A percentile compares a stretch with the other conserved stretches of the same genome.
Evolutionary conservation across 2,329 filamentous ascomycete genomes (phyloP).

Genomic region (Colletotrichum lindemuthianum): DNA sequence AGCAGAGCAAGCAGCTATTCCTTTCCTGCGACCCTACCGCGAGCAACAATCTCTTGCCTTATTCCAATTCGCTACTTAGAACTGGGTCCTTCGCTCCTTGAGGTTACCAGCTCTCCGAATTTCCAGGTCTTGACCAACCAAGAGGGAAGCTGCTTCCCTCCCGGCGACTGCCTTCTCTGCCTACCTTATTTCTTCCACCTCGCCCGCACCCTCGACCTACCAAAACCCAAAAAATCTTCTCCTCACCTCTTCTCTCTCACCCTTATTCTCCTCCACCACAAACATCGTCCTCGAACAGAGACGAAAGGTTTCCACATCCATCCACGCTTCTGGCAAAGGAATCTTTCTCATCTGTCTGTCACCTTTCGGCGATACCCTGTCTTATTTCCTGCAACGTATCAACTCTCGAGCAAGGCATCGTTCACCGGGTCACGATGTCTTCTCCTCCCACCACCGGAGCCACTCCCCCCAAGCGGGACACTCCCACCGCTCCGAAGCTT

Average conservation of each 20-base stretch:
- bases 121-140: too few relatives aligned
- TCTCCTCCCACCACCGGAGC: constrained; percentile 21
- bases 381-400: constrained; percentile 30
- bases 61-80: too few relatives aligned
- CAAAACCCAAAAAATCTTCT: constrained; percentile 4
- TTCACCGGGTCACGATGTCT: constrained; percentile 26
- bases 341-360: constrained; percentile 32
- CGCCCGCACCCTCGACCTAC: not conserved
- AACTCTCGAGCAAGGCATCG: constrained; percentile 10
- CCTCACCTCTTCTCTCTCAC: not conserved
- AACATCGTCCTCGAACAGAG: constrained; percentile 12
- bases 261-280: constrained; percentile 19
- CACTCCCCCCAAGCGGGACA: constrained; percentile 21
- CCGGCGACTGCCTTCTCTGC: constrained; percentile 10
- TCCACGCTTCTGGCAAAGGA: constrained; percentile 21
- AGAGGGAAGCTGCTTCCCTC: not conserved
- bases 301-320: constrained; percentile 12
- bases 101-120: too few relatives aligned
- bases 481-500: constrained; percentile 31
- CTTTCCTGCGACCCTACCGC: too few relatives aligned
- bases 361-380: constrained; percentile 29
- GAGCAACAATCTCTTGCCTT: too few relatives aligned
- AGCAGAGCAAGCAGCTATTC: too few relatives aligned
- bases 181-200: not conserved
- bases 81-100: too few relatives aligned